A percentile compares a stretch with the other conserved stretches of the same genome.
These are phyloP conservation scores for Monascus purpureus DNA, from an alignment of 495 filamentous ascomycete genomes.

Conservation along the genomic window DNA sequence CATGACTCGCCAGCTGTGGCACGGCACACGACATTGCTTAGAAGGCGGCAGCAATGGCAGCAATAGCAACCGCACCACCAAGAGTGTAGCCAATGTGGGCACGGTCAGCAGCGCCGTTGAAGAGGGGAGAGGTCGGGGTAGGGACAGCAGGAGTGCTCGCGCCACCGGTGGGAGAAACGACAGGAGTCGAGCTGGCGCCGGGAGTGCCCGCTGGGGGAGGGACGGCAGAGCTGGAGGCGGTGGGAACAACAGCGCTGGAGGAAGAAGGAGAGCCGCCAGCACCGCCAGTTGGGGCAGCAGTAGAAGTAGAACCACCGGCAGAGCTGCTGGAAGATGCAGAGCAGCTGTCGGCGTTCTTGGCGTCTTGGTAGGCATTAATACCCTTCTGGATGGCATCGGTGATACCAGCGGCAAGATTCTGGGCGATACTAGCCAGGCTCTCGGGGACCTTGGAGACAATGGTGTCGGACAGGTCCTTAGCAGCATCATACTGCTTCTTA, in stretches of 20 bases:
- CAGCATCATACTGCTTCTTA: slow-evolving; percentile 16
- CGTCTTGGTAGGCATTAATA: slow-evolving; percentile 13
- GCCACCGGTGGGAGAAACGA: slow-evolving; percentile 1
- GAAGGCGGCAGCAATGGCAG: slow-evolving; percentile 14
- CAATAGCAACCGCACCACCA: slow-evolving; percentile 16
- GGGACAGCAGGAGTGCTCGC: slow-evolving; percentile 1
- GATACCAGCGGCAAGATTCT: slow-evolving; percentile 16
- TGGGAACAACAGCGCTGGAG: slow-evolving; percentile 4
- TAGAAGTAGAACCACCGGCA: slow-evolving; percentile 3
- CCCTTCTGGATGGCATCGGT: slow-evolving; percentile 19
- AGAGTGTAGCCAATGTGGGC: slow-evolving; percentile 12
- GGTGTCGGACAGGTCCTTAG: slow-evolving; percentile 16
- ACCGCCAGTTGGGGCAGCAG: no score
- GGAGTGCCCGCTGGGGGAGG: slow-evolving; percentile 4
- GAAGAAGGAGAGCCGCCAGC: no score
- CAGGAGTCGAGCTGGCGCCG: slow-evolving; percentile 3
- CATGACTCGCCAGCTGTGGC: no score
- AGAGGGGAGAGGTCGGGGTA: slow-evolving; percentile 9
- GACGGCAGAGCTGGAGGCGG: background rate
- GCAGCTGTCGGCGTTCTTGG: slow-evolving; percentile 2
- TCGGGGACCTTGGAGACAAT: slow-evolving; percentile 21
- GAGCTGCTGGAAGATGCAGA: slow-evolving; percentile 1
- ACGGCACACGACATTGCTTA: no score
- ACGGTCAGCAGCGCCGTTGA: slow-evolving; percentile 19
- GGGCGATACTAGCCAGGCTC: slow-evolving; percentile 10